Base-by-base conservation (phyloP, 306 rosid genomes). In the Argentina anserina region DNA sequence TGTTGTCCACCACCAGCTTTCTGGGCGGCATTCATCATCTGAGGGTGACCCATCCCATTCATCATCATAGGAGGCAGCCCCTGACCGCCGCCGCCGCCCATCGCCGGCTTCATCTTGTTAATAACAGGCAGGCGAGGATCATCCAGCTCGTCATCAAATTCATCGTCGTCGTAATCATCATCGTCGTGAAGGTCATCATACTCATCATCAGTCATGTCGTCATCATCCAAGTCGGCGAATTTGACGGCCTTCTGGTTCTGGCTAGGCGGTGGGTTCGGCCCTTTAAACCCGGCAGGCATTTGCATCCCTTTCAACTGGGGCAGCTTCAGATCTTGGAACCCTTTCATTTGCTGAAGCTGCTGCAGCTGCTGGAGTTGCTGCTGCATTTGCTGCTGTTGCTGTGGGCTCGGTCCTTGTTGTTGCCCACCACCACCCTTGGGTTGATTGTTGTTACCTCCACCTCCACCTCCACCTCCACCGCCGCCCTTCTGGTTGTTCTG, bases 261-360 rank as follows among this genome's bases (percentile, higher is more conserved):
- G 80, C 68, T 82, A 29, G 40, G 40, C 23, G 84, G 40, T 28
- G 84, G 88, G 73, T 72, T 82, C 31, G 70, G 92, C 39, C 37
- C 71, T 29, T 78, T 76, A 20, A 65, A 56, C 0, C 9, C 25
- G 0, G 86, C 84, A 0, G 87, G 87, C 72, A 80, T 23, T 42
- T 82, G 88, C 86, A 85, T 47, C 73, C 74, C 92, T 25, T 85
- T 90, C 56, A 92, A 79, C 69, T 86, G 98, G 8, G 88, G 88
- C 0, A 84, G 84, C 75, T 91, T 91, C 79, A 84, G 82, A 89
- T 88, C 97, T 80, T 81, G 97, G 0, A 88, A 64, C 39, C 87
- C 90, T 67, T 88, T 94, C 87, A 91, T 86, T 76, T 87, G 90
- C 74, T 87, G 93, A 1, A 93, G 85, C 67, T 91, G 94, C 58